Percentiles rank a stretch among this genome's conserved stretches.
phyloP scores from a whole-genome alignment of 805 yeast genomes.

The Jamesozyma hellenica region DNA sequence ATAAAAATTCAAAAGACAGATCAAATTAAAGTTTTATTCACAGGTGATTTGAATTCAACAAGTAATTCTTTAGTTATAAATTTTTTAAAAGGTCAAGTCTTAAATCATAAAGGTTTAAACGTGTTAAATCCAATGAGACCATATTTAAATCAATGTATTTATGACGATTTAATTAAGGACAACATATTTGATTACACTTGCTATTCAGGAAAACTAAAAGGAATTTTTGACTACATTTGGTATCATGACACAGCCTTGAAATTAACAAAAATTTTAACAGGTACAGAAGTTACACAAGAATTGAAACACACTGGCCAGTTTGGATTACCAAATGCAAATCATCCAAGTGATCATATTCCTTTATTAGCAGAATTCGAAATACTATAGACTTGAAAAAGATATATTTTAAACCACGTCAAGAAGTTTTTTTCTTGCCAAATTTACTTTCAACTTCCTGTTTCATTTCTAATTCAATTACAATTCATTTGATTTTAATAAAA shows the following conservation, averaged over 20 bases:
- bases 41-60: conserved; percentile 50
- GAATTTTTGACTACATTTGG: conserved; percentile 53
- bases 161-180: conserved; percentile 23
- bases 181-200: conserved; percentile 33
- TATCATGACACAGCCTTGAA: conserved; percentile 34
- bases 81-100: conserved; percentile 31
- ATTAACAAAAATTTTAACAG: conserved; percentile 42
- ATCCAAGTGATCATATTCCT: conserved; percentile 49
- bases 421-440: no score
- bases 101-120: conserved; percentile 22
- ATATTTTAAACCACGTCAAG: no score
- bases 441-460: no score
- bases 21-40: conserved; percentile 34
- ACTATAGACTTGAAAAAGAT: conserved; percentile 1
- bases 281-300: conserved; percentile 27
- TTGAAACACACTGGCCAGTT: conserved; percentile 12
- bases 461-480: no score
- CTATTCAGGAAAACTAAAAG: conserved; percentile 40
- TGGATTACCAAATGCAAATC: conserved; percentile 48
- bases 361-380: conserved; percentile 31
- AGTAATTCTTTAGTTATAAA: conserved; percentile 41
- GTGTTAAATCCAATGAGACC: conserved; percentile 27
- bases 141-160: conserved; percentile 25
- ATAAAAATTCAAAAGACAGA: conserved; percentile 7
- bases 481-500: no score